Percentiles rank a stretch among this genome's conserved stretches.
Evolutionary conservation across 2,329 filamentous ascomycete species (phyloP).

Genomic region (Ophiosphaerella herpotricha): DNA sequence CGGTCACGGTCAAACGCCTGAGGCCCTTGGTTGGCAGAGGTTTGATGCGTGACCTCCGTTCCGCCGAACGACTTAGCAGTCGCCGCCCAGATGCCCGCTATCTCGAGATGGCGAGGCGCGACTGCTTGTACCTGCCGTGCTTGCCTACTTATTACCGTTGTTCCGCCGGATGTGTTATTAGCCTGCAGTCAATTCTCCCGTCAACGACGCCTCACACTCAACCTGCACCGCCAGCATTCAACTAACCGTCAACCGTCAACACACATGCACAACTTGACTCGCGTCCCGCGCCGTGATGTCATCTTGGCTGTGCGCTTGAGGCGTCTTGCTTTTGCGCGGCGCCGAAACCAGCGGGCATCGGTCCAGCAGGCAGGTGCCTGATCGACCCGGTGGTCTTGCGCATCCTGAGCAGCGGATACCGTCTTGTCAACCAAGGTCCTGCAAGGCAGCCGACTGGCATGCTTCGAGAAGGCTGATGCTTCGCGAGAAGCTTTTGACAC

Average conservation of each 20-base stretch:
- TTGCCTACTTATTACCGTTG: too few species aligned
- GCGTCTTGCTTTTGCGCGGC: too few species aligned
- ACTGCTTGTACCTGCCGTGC: neutral
- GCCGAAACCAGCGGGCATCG: neutral
- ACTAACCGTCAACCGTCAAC: neutral
- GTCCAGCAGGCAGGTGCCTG: neutral
- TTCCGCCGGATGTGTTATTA: too few species aligned
- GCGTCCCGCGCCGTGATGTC: constrained; percentile 1
- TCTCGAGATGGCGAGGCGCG: constrained; percentile 1
- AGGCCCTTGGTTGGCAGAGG: neutral
- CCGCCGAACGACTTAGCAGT: constrained; percentile 19
- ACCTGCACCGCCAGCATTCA: too few species aligned
- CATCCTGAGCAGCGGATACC: neutral
- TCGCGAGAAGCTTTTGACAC: too few species aligned
- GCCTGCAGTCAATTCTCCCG: too few species aligned
- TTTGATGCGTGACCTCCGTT: constrained; percentile 23
- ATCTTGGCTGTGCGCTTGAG: neutral
- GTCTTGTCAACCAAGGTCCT: too few species aligned
- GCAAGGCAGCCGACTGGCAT: neutral
- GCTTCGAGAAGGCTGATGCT: too few species aligned
- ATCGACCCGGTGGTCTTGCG: constrained; percentile 1
- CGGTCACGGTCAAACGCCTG: constrained; percentile 13
- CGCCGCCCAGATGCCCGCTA: constrained; percentile 10
- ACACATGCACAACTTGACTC: neutral
- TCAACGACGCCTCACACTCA: too few species aligned